Base-by-base conservation (phyloP, 148 eudicot species). In the Cornus controversa region DNA sequence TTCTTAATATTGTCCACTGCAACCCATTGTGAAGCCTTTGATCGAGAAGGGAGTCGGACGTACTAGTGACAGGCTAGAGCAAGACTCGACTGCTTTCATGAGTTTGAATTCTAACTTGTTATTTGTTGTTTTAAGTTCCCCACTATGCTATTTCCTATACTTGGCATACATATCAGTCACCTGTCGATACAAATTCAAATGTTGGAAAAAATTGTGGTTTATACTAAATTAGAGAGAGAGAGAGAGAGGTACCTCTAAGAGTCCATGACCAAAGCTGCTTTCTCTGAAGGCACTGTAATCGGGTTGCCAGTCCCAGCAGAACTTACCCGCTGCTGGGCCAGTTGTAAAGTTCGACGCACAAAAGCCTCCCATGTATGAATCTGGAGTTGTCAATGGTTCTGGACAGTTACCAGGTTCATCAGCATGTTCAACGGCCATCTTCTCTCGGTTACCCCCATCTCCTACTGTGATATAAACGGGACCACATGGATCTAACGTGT, bases 371-470 rank as follows among this genome's bases (percentile, higher is more conserved):
- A 93, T 93, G 83, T 78, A 83, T n/a, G 77, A 69, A 79, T 93
- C 99, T 25, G 97, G 97, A 50, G 98, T 93, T 28, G 84, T 81
- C 13, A 81, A 85, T 79, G 99, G 99, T 63, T 92, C 91, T 24
- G 99, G 98, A 80, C 99, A 96, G 76, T 86, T 79, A 2, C 93
- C 99, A 34, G 91, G 93, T 73, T 89, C 95, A 72, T 96, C 99
- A 63, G 95, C 97, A 83, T 93, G 92, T 78, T 42, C 66, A 54
- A 89, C 82, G 16, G 99, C 92, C 99, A 93, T 93, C 87, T 96
- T 96, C 85, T 96, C 99, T 75, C 99, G 81, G 71, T 96, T 96
- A 13, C 99, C 99, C 58, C 99, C 99, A 81, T 96, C 99, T 54
- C 99, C 98, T 31, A 93, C 83, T 11, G 97, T 81, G 63, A 96